These are phyloP conservation scores for Lojkania enalia DNA, from an alignment of 2,329 filamentous ascomycete genomes.

Conservation along the genomic window DNA sequence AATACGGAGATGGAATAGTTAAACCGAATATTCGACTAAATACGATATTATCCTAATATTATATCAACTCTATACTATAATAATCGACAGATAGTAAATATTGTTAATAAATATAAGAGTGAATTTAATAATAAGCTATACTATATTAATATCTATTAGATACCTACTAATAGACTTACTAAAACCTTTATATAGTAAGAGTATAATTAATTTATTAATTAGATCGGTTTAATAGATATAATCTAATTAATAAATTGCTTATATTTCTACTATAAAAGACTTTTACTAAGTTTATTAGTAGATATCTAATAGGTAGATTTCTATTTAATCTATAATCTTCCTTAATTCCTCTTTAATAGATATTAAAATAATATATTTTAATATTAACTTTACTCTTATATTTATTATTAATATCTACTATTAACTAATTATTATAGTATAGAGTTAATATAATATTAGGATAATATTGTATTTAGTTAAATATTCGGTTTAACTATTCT, in stretches of 20 bases:
- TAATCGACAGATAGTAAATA: background rate
- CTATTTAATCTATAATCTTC: too few relatives aligned
- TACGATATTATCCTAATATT: background rate
- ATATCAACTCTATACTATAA: background rate
- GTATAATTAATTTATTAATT: too few relatives aligned
- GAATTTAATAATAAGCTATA: background rate
- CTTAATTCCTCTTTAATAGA: too few relatives aligned
- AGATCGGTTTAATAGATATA: too few relatives aligned
- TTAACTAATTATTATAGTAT: slow-evolving; percentile 6
- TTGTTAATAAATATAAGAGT: background rate
- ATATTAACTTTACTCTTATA: background rate
- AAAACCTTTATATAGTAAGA: too few relatives aligned
- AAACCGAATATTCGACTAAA: background rate
- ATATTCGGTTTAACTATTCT: background rate
- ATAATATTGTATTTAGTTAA: background rate
- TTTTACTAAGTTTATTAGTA: too few relatives aligned
- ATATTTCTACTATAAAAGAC: too few relatives aligned
- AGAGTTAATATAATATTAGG: background rate
- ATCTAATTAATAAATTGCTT: too few relatives aligned
- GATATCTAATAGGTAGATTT: too few relatives aligned
- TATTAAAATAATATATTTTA: background rate
- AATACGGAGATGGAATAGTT: background rate
- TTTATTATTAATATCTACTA: background rate
- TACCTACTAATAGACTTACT: too few relatives aligned
- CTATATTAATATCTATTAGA: background rate